Base-by-base conservation (phyloP, 257 asterid genomes). In the Pogostemon cablin region DNA sequence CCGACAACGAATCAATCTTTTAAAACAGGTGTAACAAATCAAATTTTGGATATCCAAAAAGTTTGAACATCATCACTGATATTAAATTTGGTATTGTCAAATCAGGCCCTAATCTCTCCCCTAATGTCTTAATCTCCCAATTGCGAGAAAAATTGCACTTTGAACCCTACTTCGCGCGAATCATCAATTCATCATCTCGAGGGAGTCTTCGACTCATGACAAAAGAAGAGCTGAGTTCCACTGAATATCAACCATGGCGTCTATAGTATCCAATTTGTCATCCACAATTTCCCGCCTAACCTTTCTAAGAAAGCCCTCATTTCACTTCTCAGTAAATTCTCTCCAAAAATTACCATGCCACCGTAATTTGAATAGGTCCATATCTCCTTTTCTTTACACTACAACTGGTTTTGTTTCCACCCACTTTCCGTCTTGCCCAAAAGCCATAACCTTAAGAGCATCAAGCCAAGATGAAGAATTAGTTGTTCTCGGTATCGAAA, bases 401-500 rank as follows among this genome's bases (percentile, higher is more conserved):
- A 78, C 81, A 60, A 46, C 43, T 58, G 73, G 72, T 75, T 48
- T 72, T 4, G 58, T 49, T 25, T 46, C 84, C 6, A 57, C 75
- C 63, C 75, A 34, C 39, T 75, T 74, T 70, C 78, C 78, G 53
- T 72, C 78, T 57, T 39, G 44, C 64, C 68, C 77, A 25, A 71
- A 67, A 56, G 54, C 71, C 41, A 75, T 49, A 74, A 61, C 38
- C 17, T 5, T 25, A 39, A 77, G 53, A 41, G 65, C 72, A 38
- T 52, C 66, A 53, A 61, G 15, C 43, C 73, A 82, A 46, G 83
- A 76, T 39, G 91, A 85, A 62, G 83, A 78, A 61, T 80, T 93
- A 65, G 72, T 86, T 69, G 79, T 93, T 77, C 82, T 91, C 78
- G 99, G 99, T 2, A 93, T 93, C 47, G 99, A 93, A 76, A 93